Evolutionary conservation across 352 stramenopile species (phyloP).

Genomic region (Pilasporangium apinafurcum): DNA sequence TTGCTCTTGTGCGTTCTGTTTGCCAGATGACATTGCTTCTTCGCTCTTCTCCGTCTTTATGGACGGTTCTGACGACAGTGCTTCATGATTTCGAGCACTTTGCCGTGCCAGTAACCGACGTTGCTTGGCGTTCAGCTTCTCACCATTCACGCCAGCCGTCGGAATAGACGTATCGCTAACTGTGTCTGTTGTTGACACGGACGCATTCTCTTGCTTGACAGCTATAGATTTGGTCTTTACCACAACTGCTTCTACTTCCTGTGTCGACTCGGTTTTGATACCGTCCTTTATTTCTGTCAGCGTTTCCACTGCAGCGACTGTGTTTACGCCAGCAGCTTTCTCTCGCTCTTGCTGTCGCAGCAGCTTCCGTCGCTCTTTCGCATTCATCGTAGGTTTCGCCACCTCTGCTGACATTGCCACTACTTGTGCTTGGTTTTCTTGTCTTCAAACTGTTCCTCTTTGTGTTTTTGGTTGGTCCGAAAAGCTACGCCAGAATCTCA

Average conservation of each 20-base stretch:
- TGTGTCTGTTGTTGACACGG: neutral
- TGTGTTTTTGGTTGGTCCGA: too few relatives aligned
- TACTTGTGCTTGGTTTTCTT: too few relatives aligned
- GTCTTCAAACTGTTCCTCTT: too few relatives aligned
- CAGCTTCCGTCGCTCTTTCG: constrained; percentile 74
- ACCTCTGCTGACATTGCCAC: too few relatives aligned
- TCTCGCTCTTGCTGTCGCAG: constrained; percentile 45
- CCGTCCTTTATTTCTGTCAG: constrained; percentile 7
- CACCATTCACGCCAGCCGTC: neutral
- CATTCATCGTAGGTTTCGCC: too few relatives aligned
- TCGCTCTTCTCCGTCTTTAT: constrained; percentile 14
- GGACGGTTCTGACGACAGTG: constrained; percentile 3
- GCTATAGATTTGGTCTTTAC: neutral
- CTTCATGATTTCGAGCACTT: constrained; percentile 17
- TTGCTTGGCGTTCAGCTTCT: constrained; percentile 44
- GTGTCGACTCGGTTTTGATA: neutral
- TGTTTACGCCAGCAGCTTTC: neutral
- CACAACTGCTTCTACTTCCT: constrained; percentile 2
- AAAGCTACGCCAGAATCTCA: too few relatives aligned
- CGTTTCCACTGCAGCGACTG: constrained; percentile 4
- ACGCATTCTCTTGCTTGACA: too few relatives aligned
- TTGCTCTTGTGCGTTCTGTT: too few relatives aligned
- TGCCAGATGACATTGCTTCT: too few relatives aligned
- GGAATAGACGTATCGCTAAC: neutral
- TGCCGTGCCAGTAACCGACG: constrained; percentile 47